Base-by-base conservation (phyloP, 2,329 filamentous ascomycete genomes). In the Beauveria caledonica region DNA sequence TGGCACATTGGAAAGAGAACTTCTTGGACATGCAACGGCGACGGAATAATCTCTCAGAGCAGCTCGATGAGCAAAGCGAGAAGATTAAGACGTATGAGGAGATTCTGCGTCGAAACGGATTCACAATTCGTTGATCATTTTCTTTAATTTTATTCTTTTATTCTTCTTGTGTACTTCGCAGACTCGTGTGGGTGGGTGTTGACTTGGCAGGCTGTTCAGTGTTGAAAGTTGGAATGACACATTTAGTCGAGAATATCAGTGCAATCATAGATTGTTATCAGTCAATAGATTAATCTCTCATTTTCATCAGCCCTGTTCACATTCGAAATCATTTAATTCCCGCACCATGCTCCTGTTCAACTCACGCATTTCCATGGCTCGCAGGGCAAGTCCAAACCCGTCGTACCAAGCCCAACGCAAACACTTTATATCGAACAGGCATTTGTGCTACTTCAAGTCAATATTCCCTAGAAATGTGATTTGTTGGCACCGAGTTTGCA, bases 51-150 rank as follows among this genome's bases (percentile, higher is more conserved):
- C 62, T 71, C 29, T 65, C 65, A 17, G 65, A 66, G 2, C 62
- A 70, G 19, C 60, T 72, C 21, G 69, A 73, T 48, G 64, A 67
- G 25, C 66, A 71, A 62, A 64, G 66, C 15, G 66, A 68, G 51
- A 73, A 74, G 69, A 66, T 72, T 60, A 64, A 65, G 40, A 65
- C 65, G 2, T 74, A 73, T 27, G 72, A 74, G 48, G 72, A 74
- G 36, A 68, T 74, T 3, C 45, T 74, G 19, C 68, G 65, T 56
- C 63, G 71, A n/a, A 64, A 68, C 15, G 66, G 69, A 17, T 66
- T 72, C 21, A 66, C 70, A 23, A 73, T 58, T 64, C 21, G 39
- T 8, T 62, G 17, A 54, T 53, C n/a, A 23, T 23, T 57, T 45
- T 36, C 19, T 29, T 17, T 21, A n/a, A n/a, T n/a, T n/a, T n/a